Evolutionary conservation across 1,284 basidiomycete species (phyloP).

Genomic region (Peniophora sp.): DNA sequence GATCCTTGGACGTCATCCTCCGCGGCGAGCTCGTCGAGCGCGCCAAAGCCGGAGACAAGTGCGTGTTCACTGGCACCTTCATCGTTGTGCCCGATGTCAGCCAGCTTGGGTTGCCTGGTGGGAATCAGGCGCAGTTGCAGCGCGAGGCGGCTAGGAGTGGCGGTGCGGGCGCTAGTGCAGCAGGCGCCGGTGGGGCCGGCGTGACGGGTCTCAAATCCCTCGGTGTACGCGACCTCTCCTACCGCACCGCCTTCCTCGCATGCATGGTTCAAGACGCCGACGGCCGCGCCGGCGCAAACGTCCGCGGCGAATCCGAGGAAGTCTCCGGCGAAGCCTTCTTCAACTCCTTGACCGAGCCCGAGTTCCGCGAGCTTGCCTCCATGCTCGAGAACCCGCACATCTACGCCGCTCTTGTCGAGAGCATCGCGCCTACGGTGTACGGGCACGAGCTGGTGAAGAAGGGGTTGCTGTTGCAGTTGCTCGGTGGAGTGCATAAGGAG

Average conservation of each 20-base stretch:
- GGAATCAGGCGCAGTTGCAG: conserved; percentile 87
- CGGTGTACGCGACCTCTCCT: conserved; percentile 92
- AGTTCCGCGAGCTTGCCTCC: conserved; percentile 88
- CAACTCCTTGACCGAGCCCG: conserved; percentile 83
- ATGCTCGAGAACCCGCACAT: conserved; percentile 96
- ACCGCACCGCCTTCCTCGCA: conserved; percentile 97
- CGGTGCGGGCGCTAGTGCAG: conserved; percentile 41
- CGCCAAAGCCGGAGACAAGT: conserved; percentile 98
- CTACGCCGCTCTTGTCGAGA: conserved; percentile 88
- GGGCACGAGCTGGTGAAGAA: conserved; percentile 99
- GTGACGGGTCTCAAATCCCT: conserved; percentile 92
- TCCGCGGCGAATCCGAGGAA: conserved; percentile 83
- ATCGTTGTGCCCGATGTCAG: conserved; percentile 98
- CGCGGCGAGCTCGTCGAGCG: conserved; percentile 94
- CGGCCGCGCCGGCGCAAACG: conserved; percentile 75
- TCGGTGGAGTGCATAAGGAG: conserved; percentile 99
- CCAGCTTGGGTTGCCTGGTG: conserved; percentile 91
- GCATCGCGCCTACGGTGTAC: conserved; percentile 97
- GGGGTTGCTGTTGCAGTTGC: conserved; percentile 92
- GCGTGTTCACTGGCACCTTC: conserved; percentile 95
- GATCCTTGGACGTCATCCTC: conserved; percentile 91
- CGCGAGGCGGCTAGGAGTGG: conserved; percentile 73
- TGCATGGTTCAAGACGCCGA: conserved; percentile 96
- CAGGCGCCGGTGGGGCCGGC: conserved; percentile 75
- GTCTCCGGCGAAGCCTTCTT: conserved; percentile 78